Conservation (phyloP, 192 early-diverging fungal genomes). For the Coemansia sp. region DNA sequence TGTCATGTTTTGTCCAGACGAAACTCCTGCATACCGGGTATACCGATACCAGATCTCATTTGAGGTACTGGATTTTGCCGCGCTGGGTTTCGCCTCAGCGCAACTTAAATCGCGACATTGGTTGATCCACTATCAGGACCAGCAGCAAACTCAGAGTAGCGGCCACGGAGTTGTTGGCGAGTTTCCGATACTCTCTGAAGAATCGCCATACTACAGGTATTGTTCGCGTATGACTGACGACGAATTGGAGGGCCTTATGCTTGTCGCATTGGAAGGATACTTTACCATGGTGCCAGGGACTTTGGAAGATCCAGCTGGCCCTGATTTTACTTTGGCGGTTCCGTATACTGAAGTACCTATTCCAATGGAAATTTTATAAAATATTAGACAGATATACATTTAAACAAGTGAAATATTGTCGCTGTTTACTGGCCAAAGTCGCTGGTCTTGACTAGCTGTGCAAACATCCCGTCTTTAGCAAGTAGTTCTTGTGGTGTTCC, state of each 20-base stretch:
- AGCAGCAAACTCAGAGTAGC: slow-evolving; percentile 17
- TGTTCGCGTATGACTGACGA: slow-evolving; percentile 44
- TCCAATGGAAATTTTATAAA: slow-evolving; percentile 30
- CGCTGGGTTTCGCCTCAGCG: slow-evolving; percentile 21
- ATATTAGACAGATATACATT: neutral
- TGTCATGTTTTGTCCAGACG: slow-evolving; percentile 48
- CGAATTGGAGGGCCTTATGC: slow-evolving; percentile 20
- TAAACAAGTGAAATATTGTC: neutral
- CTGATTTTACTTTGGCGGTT: slow-evolving; percentile 26
- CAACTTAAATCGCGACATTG: slow-evolving; percentile 44
- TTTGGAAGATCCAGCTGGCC: slow-evolving; percentile 33
- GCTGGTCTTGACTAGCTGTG: slow-evolving; percentile 8
- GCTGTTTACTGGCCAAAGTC: neutral
- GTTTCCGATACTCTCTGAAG: slow-evolving; percentile 28
- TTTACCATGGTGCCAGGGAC: slow-evolving; percentile 51
- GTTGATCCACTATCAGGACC: slow-evolving; percentile 30
- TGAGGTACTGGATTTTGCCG: slow-evolving; percentile 26
- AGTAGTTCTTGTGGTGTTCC: slow-evolving; percentile 61
- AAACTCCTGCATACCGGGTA: slow-evolving; percentile 26
- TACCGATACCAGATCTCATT: slow-evolving; percentile 52
- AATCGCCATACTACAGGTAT: slow-evolving; percentile 32
- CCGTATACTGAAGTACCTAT: slow-evolving; percentile 40
- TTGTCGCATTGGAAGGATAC: slow-evolving; percentile 36
- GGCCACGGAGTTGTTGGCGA: slow-evolving; percentile 42
- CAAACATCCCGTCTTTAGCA: slow-evolving; percentile 25